Base-by-base conservation (phyloP, 352 stramenopile species). In the Thalassiosira ordinaria region DNA sequence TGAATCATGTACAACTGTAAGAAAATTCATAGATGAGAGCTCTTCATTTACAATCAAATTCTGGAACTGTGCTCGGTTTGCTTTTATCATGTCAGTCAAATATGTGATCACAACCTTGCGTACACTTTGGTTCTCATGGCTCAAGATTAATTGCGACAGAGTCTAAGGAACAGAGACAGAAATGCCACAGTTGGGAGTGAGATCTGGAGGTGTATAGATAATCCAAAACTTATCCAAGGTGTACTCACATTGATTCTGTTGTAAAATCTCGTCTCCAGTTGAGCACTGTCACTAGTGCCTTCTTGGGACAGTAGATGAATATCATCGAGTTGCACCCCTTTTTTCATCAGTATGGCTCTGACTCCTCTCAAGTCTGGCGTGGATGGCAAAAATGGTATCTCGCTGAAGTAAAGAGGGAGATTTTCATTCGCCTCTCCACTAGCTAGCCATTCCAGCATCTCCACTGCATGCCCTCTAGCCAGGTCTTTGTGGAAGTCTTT, bases 291-390 rank as follows among this genome's bases (percentile, higher is more conserved):
- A 59, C n/a, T 53, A 49, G 35, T 37, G 9, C 4, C 49, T 49
- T 39, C 47, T 67, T 84, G 72, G 66, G 74, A 87, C 39, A 84
- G 56, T 9, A 85, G 37, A 37, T 66, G 33, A 27, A 92, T 57
- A 67, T 89, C 85, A 78, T 94, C 90, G 67, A 95, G 85, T 27
- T 90, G 78, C n/a, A 95, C 73, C 26, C 89, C 88, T 18, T 88
- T 85, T 56, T 71, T 18, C 39, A 60, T 41, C 4, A 95, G 77
- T 41, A 80, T 62, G 26, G 39, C 59, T 61, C 85, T 70, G 6
- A 93, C 77, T 20, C 64, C 53, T 61, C 88, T 52, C 1, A 95
- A 66, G 26, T 80, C 61, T 74, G 61, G 37, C 4, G 64, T 72
- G 11, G 55, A 56, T 13, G 89, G 88, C 18, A 95, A 78, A 62